Conservation (phyloP, 257 asterid genomes). For the Nicotiana noctiflora region DNA sequence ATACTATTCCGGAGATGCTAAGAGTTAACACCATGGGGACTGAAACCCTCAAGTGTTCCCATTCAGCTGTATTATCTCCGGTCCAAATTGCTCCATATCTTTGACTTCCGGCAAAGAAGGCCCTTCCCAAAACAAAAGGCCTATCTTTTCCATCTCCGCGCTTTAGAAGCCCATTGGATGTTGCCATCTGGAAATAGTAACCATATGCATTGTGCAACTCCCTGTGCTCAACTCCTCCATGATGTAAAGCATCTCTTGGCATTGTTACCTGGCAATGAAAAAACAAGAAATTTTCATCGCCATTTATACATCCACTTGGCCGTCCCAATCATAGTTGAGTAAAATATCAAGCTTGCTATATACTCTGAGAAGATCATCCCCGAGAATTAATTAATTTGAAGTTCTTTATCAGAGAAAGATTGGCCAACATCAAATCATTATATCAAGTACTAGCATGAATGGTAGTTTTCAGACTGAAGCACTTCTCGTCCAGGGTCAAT, state of each 20-base stretch:
- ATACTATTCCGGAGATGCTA: slow-evolving; percentile 83
- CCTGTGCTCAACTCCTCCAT: slow-evolving; percentile 83
- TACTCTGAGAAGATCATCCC: neutral
- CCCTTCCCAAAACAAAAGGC: slow-evolving; percentile 93
- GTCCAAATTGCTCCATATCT: slow-evolving; percentile 98
- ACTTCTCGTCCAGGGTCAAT: neutral
- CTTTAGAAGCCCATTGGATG: slow-evolving; percentile 82
- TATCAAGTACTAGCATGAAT: neutral
- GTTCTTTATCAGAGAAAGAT: neutral
- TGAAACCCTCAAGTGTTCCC: slow-evolving; percentile 91
- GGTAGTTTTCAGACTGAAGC: neutral
- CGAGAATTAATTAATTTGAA: neutral
- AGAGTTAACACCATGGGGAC: slow-evolving; percentile 93
- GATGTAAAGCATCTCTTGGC: slow-evolving; percentile 93
- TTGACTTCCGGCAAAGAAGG: slow-evolving; percentile 91
- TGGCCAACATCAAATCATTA: neutral
- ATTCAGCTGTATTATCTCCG: slow-evolving; percentile 92
- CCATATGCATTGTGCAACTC: slow-evolving; percentile 96
- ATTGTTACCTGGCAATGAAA: slow-evolving; percentile 54
- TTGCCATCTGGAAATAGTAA: slow-evolving; percentile 95
- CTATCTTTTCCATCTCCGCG: slow-evolving; percentile 79
- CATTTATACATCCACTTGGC: neutral
- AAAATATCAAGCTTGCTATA: neutral
- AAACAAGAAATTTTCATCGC: neutral
- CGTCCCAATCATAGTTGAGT: neutral